Evolutionary conservation across 192 early-diverging fungal species (phyloP).

Genomic region (Linderina pennispora): DNA sequence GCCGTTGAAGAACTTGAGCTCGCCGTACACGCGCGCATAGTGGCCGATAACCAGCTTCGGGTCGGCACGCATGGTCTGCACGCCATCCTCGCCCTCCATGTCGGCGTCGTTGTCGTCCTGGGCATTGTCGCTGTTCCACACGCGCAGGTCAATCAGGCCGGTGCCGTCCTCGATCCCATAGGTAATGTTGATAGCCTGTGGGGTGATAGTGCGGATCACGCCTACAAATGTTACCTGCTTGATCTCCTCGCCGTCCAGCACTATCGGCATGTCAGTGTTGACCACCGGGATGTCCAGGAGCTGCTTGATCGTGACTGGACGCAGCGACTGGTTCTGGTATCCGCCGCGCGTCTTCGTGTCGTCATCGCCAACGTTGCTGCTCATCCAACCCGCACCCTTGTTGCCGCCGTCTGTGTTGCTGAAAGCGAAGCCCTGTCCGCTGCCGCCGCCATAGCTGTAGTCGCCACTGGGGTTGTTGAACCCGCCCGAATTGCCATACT

Average conservation of each 20-base stretch:
- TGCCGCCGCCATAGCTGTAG: slow-evolving; percentile 10
- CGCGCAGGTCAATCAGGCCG: slow-evolving; percentile 63
- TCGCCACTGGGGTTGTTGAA: slow-evolving; percentile 6
- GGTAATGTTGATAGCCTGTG: slow-evolving; percentile 53
- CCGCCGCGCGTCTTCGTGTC: slow-evolving; percentile 40
- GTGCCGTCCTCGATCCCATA: slow-evolving; percentile 81
- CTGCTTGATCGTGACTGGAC: slow-evolving; percentile 82
- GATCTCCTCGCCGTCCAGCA: slow-evolving; percentile 64
- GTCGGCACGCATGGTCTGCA: slow-evolving; percentile 9
- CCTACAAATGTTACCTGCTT: slow-evolving; percentile 71
- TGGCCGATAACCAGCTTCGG: slow-evolving; percentile 31
- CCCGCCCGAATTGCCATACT: slow-evolving; percentile 6
- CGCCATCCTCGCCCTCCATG: slow-evolving; percentile 7
- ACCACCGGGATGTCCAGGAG: slow-evolving; percentile 45
- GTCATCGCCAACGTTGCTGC: slow-evolving; percentile 23
- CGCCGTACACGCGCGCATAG: slow-evolving; percentile 71
- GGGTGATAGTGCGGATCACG: slow-evolving; percentile 52
- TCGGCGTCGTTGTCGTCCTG: slow-evolving; percentile 7
- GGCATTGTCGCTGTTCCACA: slow-evolving; percentile 51
- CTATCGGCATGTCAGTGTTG: slow-evolving; percentile 53
- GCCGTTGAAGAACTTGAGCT: slow-evolving; percentile 57
- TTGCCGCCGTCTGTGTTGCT: slow-evolving; percentile 8
- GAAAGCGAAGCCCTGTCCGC: slow-evolving; percentile 21
- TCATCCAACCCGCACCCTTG: slow-evolving; percentile 28
- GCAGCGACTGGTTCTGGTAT: slow-evolving; percentile 55